Base-by-base conservation (phyloP, 2,329 filamentous ascomycete genomes). In the Fusarium nygamai region DNA sequence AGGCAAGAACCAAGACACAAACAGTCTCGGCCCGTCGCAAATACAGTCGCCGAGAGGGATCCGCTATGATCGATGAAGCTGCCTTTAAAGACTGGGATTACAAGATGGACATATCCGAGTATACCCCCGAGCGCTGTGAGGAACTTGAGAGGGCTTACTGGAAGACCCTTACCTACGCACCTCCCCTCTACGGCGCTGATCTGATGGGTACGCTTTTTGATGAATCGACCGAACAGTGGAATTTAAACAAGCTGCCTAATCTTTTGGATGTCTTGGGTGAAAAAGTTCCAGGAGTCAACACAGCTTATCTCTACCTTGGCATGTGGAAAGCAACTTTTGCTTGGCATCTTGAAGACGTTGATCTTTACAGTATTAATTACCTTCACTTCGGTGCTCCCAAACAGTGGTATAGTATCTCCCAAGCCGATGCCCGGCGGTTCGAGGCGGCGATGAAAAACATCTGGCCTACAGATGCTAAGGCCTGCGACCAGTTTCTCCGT, bases 311-410 rank as follows among this genome's bases (percentile, higher is more conserved):
- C 4, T 99, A 99, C 80, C 88, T 99, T 68, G 96, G 96, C 48
- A 99, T 99, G 96, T 99, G 96, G 96, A 98, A 98, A 83, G 96
- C 96, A 19, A 98, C 96, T 0, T 99, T 99, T 82, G 96, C 96
- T 14, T 99, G 96, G 96, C 96, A 99, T 88, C 85, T 99, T 61
- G 96, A 99, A 82, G 96, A 99, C 81, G 96, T 99, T 47, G 96
- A 99, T 85, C 89, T 99, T 9, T 99, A 99, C 90, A 98, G 95
- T 82, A 99, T 99, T 88, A 99, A 99, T 85, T 99, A 98, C 82
- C 95, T 99, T 68, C 96, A 99, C 80, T 99, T 99, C 82, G 96
- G 96, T 62, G 96, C 96, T 4, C 96, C 96, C 1, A 99, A 99
- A 84, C 96, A 99, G 82, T 99, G 96, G 96, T 99, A 99, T 85